These are phyloP conservation scores for Cutaneotrichosporon dermatis DNA, from an alignment of 1,284 basidiomycete species.

Conservation along the genomic window DNA sequence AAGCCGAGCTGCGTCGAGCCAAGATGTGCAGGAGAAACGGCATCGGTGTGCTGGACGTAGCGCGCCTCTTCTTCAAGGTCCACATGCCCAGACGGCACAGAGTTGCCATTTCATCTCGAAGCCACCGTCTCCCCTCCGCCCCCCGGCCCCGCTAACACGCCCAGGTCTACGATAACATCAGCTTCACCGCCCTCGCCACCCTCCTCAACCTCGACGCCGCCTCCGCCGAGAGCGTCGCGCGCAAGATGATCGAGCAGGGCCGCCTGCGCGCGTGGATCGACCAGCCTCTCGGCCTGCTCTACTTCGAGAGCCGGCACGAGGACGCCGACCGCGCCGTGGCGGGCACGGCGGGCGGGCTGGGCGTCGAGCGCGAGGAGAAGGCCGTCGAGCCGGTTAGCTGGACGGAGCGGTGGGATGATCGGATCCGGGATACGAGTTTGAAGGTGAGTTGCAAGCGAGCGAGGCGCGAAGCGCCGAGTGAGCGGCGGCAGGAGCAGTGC, in stretches of 20 bases:
- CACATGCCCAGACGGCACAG: no score
- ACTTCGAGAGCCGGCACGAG: slow-evolving; percentile 67
- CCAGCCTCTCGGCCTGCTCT: slow-evolving; percentile 86
- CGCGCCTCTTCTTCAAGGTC: no score
- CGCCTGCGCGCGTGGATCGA: slow-evolving; percentile 85
- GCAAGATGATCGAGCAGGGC: slow-evolving; percentile 90
- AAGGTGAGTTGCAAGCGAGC: slow-evolving; percentile 54
- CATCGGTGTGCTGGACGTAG: no score
- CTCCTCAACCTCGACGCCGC: slow-evolving; percentile 79
- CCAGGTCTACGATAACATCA: slow-evolving; percentile 85
- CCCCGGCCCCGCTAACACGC: no score
- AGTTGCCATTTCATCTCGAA: no score
- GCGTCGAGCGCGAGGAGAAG: slow-evolving; percentile 64
- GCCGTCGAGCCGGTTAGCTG: slow-evolving; percentile 77
- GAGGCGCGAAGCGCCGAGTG: no score
- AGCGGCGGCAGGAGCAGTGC: neutral
- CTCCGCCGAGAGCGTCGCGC: slow-evolving; percentile 89
- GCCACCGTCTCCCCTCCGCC: no score
- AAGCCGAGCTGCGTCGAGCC: no score
- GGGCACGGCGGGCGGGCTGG: slow-evolving; percentile 84
- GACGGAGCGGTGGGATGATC: slow-evolving; percentile 86
- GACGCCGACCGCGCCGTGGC: slow-evolving; percentile 73
- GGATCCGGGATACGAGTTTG: slow-evolving; percentile 76
- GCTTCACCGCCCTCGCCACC: slow-evolving; percentile 78
- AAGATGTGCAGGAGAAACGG: no score